A percentile compares a stretch with the other conserved stretches of the same genome.
These are phyloP conservation scores for Phialemoniopsis sp. DNA, from an alignment of 2,329 filamentous ascomycete species.

Conservation along the genomic window DNA sequence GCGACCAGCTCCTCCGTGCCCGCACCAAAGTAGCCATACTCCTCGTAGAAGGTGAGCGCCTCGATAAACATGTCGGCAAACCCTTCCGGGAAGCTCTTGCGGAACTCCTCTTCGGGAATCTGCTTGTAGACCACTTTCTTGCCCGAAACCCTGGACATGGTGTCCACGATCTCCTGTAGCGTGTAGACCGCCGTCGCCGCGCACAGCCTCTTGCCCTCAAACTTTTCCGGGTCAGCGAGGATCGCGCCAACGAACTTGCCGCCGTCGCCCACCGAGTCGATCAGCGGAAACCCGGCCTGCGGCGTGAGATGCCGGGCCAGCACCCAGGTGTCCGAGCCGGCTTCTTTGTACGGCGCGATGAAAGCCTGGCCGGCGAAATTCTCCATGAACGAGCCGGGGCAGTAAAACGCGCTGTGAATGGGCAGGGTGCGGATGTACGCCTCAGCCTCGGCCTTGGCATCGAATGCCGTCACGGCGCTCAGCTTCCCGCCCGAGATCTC, in stretches of 20 bases:
- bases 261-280: slow-evolving; percentile 31
- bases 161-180: slow-evolving; percentile 19
- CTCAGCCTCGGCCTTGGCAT: slow-evolving; percentile 52
- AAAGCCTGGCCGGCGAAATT: slow-evolving; percentile 38
- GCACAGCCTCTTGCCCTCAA: slow-evolving; percentile 10
- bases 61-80: slow-evolving; percentile 15
- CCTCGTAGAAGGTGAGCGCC: slow-evolving; percentile 15
- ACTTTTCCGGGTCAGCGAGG: slow-evolving; percentile 12
- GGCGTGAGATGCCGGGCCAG: slow-evolving; percentile 21
- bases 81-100: slow-evolving; percentile 6
- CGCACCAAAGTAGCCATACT: slow-evolving; percentile 29
- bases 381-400: slow-evolving; percentile 51
- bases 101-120: slow-evolving; percentile 7
- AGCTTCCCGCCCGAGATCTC: slow-evolving; percentile 23
- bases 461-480: too few species aligned
- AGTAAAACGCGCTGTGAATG: slow-evolving; percentile 46
- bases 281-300: slow-evolving; percentile 28
- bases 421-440: slow-evolving; percentile 47
- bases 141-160: slow-evolving; percentile 24
- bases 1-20: slow-evolving; percentile 20
- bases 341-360: too few species aligned
- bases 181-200: slow-evolving; percentile 16
- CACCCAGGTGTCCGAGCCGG: slow-evolving; percentile 14
- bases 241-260: slow-evolving; percentile 31
- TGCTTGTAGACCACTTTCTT: slow-evolving; percentile 13